A percentile compares a stretch with the other conserved stretches of the same genome.
phyloP scores from a whole-genome alignment of 495 filamentous ascomycete species.

The Geoglossum glabrum region DNA sequence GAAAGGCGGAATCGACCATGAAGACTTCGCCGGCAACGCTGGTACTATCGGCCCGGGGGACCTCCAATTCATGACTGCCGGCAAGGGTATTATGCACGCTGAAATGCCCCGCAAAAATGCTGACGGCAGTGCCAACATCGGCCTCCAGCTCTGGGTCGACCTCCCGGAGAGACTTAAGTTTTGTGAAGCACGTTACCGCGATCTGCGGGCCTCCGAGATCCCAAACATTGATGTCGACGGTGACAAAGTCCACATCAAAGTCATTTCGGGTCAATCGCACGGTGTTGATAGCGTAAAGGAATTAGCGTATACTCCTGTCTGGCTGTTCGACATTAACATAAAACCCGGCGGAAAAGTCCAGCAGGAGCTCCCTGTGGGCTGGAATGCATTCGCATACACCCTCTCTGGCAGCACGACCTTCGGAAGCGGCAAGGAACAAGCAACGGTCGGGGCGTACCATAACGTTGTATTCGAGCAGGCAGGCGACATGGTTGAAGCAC shows the following conservation, averaged over 20 bases:
- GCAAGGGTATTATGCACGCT: conserved; percentile 80
- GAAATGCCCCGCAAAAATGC: conserved; percentile 78
- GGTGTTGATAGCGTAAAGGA: conserved; percentile 76
- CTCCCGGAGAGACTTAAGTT: conserved; percentile 61
- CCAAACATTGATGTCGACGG: conserved; percentile 47
- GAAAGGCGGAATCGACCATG: conserved; percentile 70
- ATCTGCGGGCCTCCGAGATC: conserved; percentile 58
- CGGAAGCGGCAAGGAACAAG: conserved; percentile 33
- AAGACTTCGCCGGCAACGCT: conserved; percentile 80
- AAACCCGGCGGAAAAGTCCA: conserved; percentile 52
- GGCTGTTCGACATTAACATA: conserved; percentile 76
- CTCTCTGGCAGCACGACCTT: conserved; percentile 51
- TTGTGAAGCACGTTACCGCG: conserved; percentile 83
- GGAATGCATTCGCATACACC: conserved; percentile 83
- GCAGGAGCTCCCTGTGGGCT: conserved; percentile 58
- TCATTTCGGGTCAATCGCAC: conserved; percentile 67
- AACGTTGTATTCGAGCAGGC: conserved; percentile 76
- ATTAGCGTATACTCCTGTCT: conserved; percentile 85
- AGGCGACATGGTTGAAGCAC: conserved; percentile 52
- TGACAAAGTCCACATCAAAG: conserved; percentile 59
- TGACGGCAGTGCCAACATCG: conserved; percentile 62
- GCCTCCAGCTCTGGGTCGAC: conserved; percentile 91
- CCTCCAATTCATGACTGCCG: conserved; percentile 95
- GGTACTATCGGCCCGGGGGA: conserved; percentile 75
- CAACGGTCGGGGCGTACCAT: conserved; percentile 47